Base-by-base conservation (phyloP, 768 basidiomycete species). In the Porpolomopsis calyptriformis region DNA sequence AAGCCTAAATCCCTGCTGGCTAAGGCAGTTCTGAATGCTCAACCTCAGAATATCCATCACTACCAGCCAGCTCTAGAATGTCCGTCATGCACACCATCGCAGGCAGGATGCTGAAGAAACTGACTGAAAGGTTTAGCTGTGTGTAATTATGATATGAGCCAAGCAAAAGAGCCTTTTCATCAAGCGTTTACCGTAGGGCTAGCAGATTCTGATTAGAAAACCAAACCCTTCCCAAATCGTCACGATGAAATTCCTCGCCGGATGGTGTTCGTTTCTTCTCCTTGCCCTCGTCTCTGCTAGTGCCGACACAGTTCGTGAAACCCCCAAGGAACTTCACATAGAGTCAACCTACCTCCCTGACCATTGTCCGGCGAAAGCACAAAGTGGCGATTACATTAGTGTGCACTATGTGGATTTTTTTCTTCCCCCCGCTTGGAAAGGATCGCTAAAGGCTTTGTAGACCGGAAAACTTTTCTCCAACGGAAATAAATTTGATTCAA, bases 401-500 rank as follows among this genome's bases (percentile, higher is more conserved):
- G 83, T 90, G 41, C 88, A 89, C 74, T 90, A 89, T 55, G 86
- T 89, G 60, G 43, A 64, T 60, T 14, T 29, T 24, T 14, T 11
- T 19, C 4, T 22, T 23, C 29, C n/a, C 18, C 11, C 25, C 11
- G 12, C n/a, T 33, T 18, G 23, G 19, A 8, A n/a, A 12, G 5
- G 7, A 22, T 22, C 36, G 9, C 3, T 4, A 18, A 11, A 18
- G 41, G 11, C 36, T 36, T 25, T 46, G 7, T 22, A 93, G 78
- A 89, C 87, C 3, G 93, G 92, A 3, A 93, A 74, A 7, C 63
- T 97, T 42, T 80, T 80, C 53, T 63, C 73, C 8, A 78, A 71
- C 42, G 90, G 90, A 6, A 73, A 74, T 48, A 85, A 92, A 60
- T 97, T 97, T 55, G 92, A 97, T 63, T 92, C 89, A 7, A 91